These are phyloP conservation scores for Tetracladium setigerum DNA, from an alignment of 495 filamentous ascomycete genomes.

Conservation along the genomic window DNA sequence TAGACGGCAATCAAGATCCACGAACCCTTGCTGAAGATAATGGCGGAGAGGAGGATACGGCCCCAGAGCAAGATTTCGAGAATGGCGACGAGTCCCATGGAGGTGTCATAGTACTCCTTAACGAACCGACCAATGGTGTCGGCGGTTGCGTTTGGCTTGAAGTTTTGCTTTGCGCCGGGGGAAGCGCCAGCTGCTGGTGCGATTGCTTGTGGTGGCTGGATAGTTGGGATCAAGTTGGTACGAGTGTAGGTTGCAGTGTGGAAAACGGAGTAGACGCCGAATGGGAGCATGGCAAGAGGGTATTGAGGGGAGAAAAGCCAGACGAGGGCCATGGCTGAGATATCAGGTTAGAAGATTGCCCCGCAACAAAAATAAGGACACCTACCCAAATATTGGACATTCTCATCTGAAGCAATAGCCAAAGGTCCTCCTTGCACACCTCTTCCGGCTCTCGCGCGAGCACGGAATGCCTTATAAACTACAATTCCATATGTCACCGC, in stretches of 20 bases:
- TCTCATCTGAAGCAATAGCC: constrained; percentile 76
- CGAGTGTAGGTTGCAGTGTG: constrained; percentile 85
- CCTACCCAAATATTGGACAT: constrained; percentile 94
- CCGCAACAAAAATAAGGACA: constrained; percentile 10
- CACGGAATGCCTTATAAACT: constrained; percentile 95
- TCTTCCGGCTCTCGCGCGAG: constrained; percentile 60
- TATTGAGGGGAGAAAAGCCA: constrained; percentile 92
- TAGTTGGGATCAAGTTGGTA: constrained; percentile 59
- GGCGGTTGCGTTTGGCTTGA: constrained; percentile 57
- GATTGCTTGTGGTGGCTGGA: constrained; percentile 37
- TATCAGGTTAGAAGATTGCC: constrained; percentile 2
- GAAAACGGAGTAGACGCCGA: constrained; percentile 96
- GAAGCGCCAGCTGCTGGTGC: constrained; percentile 40
- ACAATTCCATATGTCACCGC: constrained; percentile 95
- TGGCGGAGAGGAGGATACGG: constrained; percentile 67
- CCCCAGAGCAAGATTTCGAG: constrained; percentile 77
- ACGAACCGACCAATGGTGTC: constrained; percentile 87
- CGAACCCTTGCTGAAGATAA: constrained; percentile 82
- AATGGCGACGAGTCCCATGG: constrained; percentile 72
- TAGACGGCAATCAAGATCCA: constrained; percentile 84
- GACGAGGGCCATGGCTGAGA: constrained; percentile 80
- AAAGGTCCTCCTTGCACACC: constrained; percentile 48
- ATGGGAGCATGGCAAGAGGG: constrained; percentile 83
- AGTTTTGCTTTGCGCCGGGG: constrained; percentile 53
- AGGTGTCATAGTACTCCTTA: constrained; percentile 92